Evolutionary conservation across 257 asterid genomes (phyloP), one percentile per base, ranked within the genome.

Genomic region (Fraxinus excelsior): DNA sequence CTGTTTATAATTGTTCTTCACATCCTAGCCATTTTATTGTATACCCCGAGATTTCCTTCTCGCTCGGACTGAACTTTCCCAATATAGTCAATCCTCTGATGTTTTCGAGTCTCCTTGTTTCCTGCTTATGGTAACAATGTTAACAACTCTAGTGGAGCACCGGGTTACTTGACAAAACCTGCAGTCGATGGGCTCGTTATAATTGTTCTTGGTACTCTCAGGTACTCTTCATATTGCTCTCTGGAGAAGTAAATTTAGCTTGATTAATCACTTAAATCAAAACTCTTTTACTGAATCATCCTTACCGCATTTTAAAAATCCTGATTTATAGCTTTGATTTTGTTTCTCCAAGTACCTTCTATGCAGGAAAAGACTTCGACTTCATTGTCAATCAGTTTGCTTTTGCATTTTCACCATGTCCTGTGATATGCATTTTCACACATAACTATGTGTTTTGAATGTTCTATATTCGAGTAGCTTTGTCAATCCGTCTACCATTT

Each of bases 311-410:
- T 51, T 19, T 51, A 19, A 51, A 19, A 51, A 0, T 51, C 76
- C 56, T 77, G 72, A 13, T 73, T 80, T 80, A 49, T 91, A 97
- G 95, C 29, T 28, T 90, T 92, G 71, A 98, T 92, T 94, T 94
- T 78, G 93, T 90, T 73, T 97, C 98, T 82, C 97, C 96, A 25
- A 94, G 97, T 78, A 71, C 96, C n/a, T 88, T 89, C 84, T 94
- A 88, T 70, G 80, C 87, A 74, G 97, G 97, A 80, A 85, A 75
- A 89, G 76, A 66, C 44, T 34, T 65, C 19, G 13, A 5, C 38
- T 34, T 70, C 51, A 34, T 68, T 13, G 25, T 23, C 37, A 71
- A 49, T 40, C 75, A 7, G 38, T 35, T 25, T 23, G 73, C 34
- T 71, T 76, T 75, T 73, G 62, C 46, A 67, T 64, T 18, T 44